A percentile compares a stretch with the other conserved stretches of the same genome.
Conservation (phyloP, 352 stramenopile species). For the Phytophthora boehmeriae region DNA sequence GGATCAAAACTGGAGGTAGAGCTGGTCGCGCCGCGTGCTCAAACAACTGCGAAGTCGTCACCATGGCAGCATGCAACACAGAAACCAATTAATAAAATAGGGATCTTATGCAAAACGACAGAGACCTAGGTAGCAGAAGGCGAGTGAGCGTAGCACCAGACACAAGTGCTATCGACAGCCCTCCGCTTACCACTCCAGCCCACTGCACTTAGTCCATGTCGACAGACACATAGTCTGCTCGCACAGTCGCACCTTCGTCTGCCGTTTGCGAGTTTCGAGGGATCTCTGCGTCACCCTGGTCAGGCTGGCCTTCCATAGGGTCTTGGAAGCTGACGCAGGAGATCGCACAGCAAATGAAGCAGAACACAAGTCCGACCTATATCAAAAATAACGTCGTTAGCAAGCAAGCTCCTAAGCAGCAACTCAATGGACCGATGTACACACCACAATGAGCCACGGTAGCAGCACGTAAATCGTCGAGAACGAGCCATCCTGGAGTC, state of each 20-base stretch:
- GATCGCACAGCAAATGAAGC: slow-evolving; percentile 82
- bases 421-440: slow-evolving; percentile 17
- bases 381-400: not conserved
- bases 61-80: slow-evolving; percentile 21
- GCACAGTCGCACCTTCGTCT: slow-evolving; percentile 73
- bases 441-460: slow-evolving; percentile 83
- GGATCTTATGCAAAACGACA: slow-evolving; percentile 19
- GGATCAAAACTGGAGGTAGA: not conserved
- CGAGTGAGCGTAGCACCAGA: not conserved
- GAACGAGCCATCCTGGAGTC: slow-evolving; percentile 72
- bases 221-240: slow-evolving; percentile 66
- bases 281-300: slow-evolving; percentile 38
- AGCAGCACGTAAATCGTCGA: slow-evolving; percentile 84
- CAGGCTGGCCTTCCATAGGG: slow-evolving; percentile 33
- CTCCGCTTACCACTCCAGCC: slow-evolving; percentile 14
- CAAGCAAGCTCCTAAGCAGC: not conserved
- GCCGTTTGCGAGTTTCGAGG: slow-evolving; percentile 44
- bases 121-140: slow-evolving; percentile 22
- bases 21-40: slow-evolving; percentile 2
- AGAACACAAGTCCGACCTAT: slow-evolving; percentile 72
- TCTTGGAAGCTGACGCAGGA: slow-evolving; percentile 65
- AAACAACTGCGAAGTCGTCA: slow-evolving; percentile 26
- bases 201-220: slow-evolving; percentile 52
- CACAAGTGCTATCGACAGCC: not conserved
- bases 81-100: slow-evolving; percentile 48